Base-by-base conservation (phyloP, 2,329 filamentous ascomycete genomes). In the Paradendryphiella salina region DNA sequence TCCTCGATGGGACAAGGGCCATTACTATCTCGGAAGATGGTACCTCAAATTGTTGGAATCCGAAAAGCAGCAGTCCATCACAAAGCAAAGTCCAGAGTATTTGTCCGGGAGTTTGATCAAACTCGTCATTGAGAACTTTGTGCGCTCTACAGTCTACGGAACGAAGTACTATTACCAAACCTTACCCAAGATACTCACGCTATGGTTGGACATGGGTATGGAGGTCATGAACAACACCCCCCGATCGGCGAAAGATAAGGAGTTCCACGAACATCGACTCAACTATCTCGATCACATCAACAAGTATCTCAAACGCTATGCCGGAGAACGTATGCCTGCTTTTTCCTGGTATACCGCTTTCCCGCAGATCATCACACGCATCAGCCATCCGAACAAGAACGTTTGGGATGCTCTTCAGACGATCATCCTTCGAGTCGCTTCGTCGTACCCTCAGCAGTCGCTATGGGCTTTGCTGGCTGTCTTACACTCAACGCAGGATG, bases 131-230 rank as follows among this genome's bases (percentile, higher is more conserved):
- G 91, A 96, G 65, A 96, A 96, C 68, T 96, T 96, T 66, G 79
- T 96, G 36, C 85, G 93, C 21, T 95, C 92, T 2, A 81, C 96
- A 36, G 85, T 86, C 21, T 93, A 87, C 60, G 94, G 94, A 26
- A 94, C 90, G 38, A 99, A 97, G 74, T 96, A 97, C 72, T 84
- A 96, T 35, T 96, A 96, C 65, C 92, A 97, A 72, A 96, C 92
- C 0, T 78, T 99, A 28, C 95, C 94, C 0, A 89, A 95, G 55
- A 81, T 96, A 37, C 76, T 99, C 33, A 99, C 94, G 0, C 79
- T 99, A 2, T 99, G 95, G 93, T 79, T 99, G 31, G 93, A 96
- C 64, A 82, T 99, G 55, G 93, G 90, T 5, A 86, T 88, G 31
- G 85, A 89, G 52, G 79, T 90, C 29, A 83, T 65, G 39, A 65